phyloP scores from a whole-genome alignment of 257 asterid species.

The Pogostemon cablin region DNA sequence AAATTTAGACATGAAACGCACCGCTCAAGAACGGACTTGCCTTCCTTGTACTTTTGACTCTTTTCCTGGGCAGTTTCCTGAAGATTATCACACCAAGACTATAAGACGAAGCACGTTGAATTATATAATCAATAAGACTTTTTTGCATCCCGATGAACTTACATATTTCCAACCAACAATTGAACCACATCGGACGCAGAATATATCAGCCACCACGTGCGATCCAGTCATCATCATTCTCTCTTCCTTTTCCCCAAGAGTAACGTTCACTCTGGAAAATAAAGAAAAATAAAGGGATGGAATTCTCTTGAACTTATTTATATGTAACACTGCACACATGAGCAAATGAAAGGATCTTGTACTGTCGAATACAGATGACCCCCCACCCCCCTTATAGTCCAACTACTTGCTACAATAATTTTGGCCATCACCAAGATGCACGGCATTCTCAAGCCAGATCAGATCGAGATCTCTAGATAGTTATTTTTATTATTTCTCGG shows the following conservation, averaged over 20 bases:
- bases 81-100: conserved; percentile 9
- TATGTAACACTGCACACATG: not conserved
- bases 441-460: not conserved
- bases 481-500: not conserved
- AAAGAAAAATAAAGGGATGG: not conserved
- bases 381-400: not conserved
- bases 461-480: not conserved
- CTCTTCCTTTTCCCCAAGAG: conserved; percentile 65
- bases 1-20: conserved; percentile 36
- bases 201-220: conserved; percentile 67
- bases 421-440: not conserved
- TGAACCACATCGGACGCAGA: conserved; percentile 74
- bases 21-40: conserved; percentile 95
- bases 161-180: conserved; percentile 86
- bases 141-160: conserved; percentile 34
- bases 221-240: conserved; percentile 77
- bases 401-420: not conserved
- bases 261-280: conserved; percentile 62
- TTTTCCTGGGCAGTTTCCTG: conserved; percentile 88
- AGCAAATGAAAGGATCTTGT: not conserved
- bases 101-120: not conserved
- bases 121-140: not conserved
- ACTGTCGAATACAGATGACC: not conserved
- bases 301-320: not conserved
- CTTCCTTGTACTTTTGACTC: conserved; percentile 94